Evolutionary conservation across 2,329 filamentous ascomycete species (phyloP), one percentile per base, ranked within the genome.

Genomic region (Arthroderma sp.): DNA sequence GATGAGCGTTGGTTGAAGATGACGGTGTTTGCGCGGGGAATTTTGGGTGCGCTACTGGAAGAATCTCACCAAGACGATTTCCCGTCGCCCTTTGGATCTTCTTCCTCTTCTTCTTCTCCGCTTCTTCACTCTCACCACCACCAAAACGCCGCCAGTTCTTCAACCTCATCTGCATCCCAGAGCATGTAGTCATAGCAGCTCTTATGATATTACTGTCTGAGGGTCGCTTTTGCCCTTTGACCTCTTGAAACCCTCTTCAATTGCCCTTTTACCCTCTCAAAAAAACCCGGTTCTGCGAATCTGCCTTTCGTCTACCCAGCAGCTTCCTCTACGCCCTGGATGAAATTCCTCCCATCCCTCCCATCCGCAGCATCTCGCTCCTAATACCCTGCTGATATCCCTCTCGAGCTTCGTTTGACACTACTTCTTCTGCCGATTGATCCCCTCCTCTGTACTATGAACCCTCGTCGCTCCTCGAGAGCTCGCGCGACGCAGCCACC

Each of bases 381-480:
- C 15, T 22, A 22, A 22, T 22, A 22, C 15, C 15, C 15, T 22
- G 15, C 15, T 22, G 15, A 22, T 22, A 22, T 22, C 15, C 15
- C 15, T 22, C 15, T 22, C 15, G 15, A 22, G 15, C 15, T 22
- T 22, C 15, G 15, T 22, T 22, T 22, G 50, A 44, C 52, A 50
- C 42, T 52, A 49, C 44, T 50, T 54, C 49, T 34, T 10, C 44
- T 51, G 48, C 15, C 15, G 15, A 22, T 22, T 22, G 15, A 22
- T 22, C 15, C 15, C 15, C 15, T 22, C 15, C 49, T 46, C 46
- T 46, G 49, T 53, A 55, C 59, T 58, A 77, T 77, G 73, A 74
- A 83, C 61, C 85, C 84, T 63, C 83, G 89, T 68, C 85, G 89
- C 63, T 94, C 88, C 60, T 91, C 88, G 66, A 81, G 89, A 75